Conservation (phyloP, 2,329 filamentous ascomycete species). For the Fusarium sterilihyphosum region DNA sequence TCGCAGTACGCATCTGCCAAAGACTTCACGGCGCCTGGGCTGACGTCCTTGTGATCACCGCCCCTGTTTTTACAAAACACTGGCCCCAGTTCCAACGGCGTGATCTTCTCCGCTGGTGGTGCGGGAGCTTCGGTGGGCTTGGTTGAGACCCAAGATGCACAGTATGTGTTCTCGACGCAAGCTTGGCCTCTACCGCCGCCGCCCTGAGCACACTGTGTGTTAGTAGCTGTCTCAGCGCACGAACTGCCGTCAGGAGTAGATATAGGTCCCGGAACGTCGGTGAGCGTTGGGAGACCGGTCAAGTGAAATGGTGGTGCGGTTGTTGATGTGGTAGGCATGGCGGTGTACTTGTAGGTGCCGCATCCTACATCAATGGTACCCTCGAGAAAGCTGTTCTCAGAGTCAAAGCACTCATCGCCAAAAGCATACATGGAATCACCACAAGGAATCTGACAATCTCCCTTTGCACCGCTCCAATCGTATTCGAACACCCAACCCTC, state of each 20-base stretch:
- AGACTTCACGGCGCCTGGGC: neutral
- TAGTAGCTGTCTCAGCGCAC: neutral
- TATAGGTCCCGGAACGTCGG: neutral
- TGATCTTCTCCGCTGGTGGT: neutral
- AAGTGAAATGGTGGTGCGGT: neutral
- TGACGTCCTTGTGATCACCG: neutral
- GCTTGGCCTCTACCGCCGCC: neutral
- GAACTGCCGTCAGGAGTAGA: neutral
- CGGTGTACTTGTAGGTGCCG: neutral
- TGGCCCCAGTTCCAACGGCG: neutral
- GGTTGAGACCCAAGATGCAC: neutral
- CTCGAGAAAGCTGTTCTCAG: neutral
- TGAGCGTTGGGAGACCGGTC: neutral
- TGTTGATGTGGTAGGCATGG: neutral
- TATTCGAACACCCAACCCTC: neutral
- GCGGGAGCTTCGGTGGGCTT: neutral
- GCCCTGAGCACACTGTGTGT: neutral
- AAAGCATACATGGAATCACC: slow-evolving; percentile 1
- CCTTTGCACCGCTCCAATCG: neutral
- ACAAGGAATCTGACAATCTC: neutral
- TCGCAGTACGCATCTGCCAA: neutral
- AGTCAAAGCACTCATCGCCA: neutral
- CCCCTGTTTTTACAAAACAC: neutral
- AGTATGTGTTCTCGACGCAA: slow-evolving; percentile 6
- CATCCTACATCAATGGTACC: slow-evolving; percentile 1